Evolutionary conservation across 345 rosid genomes (phyloP), one percentile per base, ranked within the genome.

Genomic region (Hibiscus mutabilis): DNA sequence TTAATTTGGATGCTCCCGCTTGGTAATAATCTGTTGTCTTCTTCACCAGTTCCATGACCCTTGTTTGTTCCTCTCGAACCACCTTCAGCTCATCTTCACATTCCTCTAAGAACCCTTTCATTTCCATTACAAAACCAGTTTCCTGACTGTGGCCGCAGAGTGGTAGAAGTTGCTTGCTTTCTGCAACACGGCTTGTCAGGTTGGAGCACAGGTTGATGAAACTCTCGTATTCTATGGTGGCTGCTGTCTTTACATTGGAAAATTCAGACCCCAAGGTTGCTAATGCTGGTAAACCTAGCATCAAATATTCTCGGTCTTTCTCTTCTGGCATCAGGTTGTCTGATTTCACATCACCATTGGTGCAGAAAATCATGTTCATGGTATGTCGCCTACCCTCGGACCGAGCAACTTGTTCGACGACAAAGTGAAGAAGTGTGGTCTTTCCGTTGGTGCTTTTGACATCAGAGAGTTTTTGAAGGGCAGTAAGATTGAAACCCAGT

Each of bases 341-440:
- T 1, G 83, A 65, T 18, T 60, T 72, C 4, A 66, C 69, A 62
- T 72, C 60, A 5, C 47, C 27, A 11, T 27, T 73, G 21, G 60
- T 55, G 60, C 27, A 55, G 60, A 55, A 55, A 21, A 21, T 79
- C 21, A 62, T 61, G 68, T 76, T 80, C 47, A 79, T 18, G 18
- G 69, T 69, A 15, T 76, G 58, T 2, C 85, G 74, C 76, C 64
- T 84, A 1, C 98, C 98, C 24, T 91, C 91, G 0, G 90, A 84
- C 60, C 85, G 77, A 29, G 78, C 87, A 19, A 91, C 96, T 46
- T 91, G 93, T 57, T 93, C 94, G 25, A 93, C 90, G 5, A 91
- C 88, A 42, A 93, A 89, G 79, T 88, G 88, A 51, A 93, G 98
- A 19, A 91, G 82, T 35, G 90, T 89, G 25, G 96, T 91, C 71